A percentile compares a stretch with the other conserved stretches of the same genome.
Conservation (phyloP, 106 monocot species). For the Dioscorea dumetorum region DNA sequence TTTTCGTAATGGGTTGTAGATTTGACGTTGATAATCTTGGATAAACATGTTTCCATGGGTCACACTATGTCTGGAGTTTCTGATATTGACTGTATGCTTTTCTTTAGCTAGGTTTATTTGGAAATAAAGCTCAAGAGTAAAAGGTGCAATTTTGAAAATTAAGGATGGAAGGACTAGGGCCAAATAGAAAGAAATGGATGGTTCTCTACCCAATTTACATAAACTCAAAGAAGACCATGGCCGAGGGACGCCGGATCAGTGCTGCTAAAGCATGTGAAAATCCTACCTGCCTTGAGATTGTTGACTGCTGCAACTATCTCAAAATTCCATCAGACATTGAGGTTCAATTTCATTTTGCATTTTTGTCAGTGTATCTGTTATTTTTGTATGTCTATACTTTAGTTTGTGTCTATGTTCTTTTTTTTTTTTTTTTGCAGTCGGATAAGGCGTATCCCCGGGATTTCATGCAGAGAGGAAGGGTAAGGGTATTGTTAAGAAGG, state of each 20-base stretch:
- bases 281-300: slow-evolving; percentile 64
- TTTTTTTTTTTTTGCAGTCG: slow-evolving; percentile 37
- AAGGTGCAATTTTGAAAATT: background rate
- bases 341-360: slow-evolving; percentile 23
- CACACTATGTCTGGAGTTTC: too few relatives aligned
- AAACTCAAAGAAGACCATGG: slow-evolving; percentile 71
- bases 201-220: slow-evolving; percentile 61
- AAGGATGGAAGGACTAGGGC: slow-evolving; percentile 12
- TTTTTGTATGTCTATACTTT: background rate
- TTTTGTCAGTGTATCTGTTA: background rate
- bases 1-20: too few relatives aligned
- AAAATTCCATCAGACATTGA: slow-evolving; percentile 75
- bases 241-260: slow-evolving; percentile 55
- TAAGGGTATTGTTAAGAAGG: slow-evolving; percentile 72
- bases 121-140: too few relatives aligned
- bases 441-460: slow-evolving; percentile 93
- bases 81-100: too few relatives aligned
- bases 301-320: slow-evolving; percentile 68
- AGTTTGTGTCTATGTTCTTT: background rate
- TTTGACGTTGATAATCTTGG: too few relatives aligned
- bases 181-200: slow-evolving; percentile 58
- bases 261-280: slow-evolving; percentile 56
- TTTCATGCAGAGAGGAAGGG: slow-evolving; percentile 89
- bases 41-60: too few relatives aligned
- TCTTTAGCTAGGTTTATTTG: too few relatives aligned